phyloP scores from a whole-genome alignment of 495 filamentous ascomycete genomes.

The Aspergillus cristatus region DNA sequence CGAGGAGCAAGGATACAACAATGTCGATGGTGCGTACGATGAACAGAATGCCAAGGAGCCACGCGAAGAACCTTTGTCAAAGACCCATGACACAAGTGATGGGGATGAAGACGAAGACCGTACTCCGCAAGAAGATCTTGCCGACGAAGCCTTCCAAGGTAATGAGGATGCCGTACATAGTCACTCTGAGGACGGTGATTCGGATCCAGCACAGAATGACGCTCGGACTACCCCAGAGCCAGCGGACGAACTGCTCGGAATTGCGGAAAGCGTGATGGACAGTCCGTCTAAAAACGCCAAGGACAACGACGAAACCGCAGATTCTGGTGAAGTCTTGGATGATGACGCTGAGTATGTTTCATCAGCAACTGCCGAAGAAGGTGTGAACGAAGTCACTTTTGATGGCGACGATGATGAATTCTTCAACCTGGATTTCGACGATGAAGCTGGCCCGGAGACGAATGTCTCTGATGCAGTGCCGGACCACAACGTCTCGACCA shows the following conservation, averaged over 20 bases:
- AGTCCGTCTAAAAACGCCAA: constrained; percentile 13
- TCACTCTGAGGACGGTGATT: too few relatives aligned
- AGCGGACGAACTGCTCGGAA: constrained; percentile 23
- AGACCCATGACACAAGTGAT: constrained; percentile 6
- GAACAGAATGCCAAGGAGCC: constrained; percentile 8
- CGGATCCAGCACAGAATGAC: constrained; percentile 6
- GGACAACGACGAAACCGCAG: constrained; percentile 5
- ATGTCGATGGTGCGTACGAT: constrained; percentile 10
- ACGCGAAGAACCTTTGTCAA: constrained; percentile 4
- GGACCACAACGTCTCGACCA: constrained; percentile 9
- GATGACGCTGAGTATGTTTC: constrained; percentile 5
- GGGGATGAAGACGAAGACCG: constrained; percentile 6
- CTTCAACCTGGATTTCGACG: constrained; percentile 12
- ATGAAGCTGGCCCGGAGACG: constrained; percentile 1
- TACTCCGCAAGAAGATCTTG: constrained; percentile 10
- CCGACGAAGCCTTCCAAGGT: constrained; percentile 7
- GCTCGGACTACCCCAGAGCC: constrained; percentile 12
- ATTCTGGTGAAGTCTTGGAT: constrained; percentile 14
- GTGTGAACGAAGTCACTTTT: constrained; percentile 30
- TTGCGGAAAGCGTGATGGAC: constrained; percentile 24
- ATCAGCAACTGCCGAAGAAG: constrained; percentile 22
- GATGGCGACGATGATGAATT: constrained; percentile 17
- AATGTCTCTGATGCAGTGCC: neutral
- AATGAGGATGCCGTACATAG: constrained; percentile 2
- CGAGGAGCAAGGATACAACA: constrained; percentile 12